Base-by-base conservation (phyloP, 2,329 filamentous ascomycete genomes). In the Dichotomopilus funicola region DNA sequence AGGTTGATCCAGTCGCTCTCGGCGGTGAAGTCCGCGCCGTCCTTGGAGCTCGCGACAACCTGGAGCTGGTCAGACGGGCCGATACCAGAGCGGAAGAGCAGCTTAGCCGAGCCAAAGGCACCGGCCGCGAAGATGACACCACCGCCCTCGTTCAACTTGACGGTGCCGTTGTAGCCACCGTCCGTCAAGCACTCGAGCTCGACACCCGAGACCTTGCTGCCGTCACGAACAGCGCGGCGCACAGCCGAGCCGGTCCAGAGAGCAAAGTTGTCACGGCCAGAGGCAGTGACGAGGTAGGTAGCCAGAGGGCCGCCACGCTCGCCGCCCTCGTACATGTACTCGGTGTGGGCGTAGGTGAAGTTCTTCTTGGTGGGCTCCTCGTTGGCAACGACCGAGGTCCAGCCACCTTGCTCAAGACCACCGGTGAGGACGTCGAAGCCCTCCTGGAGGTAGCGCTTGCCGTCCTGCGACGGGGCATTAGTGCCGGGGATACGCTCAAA, bases 401-500 rank as follows among this genome's bases (percentile, higher is more conserved):
- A 90, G 6, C 85, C 85, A 12, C 78, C 77, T 7, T 75, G 72
- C 37, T 71, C 71, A 10, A 90, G 75, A 6, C 84, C 86, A 49
- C 73, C 71, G 11, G 79, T 75, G 5, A 90, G 71, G 33, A 87
- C 75, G 49, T 84, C 73, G 66, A 83, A 89, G 4, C 85, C 83
- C 57, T 85, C 75, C 57, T 85, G 81, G n/a, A 82, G 75, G 69
- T 89, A 89, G 33, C 80, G 75, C 65, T 83, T 75, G 47, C 82
- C 82, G 64, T 91, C 86, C 62, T 74, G 72, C 0, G 85, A 89
- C 0, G 87, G 86, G 45, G 74, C 72, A 46, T 80, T 80, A 0
- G 85, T 89, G 36, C 86, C 86, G 0, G 85, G 85, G 59, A 89
- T 89, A n/a, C 85, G 79, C 38, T 75, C 72, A 67, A 89, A 90